A percentile compares a stretch with the other conserved stretches of the same genome.
Conservation (phyloP, 2,329 filamentous ascomycete species). For the Bipolaris cookei region DNA sequence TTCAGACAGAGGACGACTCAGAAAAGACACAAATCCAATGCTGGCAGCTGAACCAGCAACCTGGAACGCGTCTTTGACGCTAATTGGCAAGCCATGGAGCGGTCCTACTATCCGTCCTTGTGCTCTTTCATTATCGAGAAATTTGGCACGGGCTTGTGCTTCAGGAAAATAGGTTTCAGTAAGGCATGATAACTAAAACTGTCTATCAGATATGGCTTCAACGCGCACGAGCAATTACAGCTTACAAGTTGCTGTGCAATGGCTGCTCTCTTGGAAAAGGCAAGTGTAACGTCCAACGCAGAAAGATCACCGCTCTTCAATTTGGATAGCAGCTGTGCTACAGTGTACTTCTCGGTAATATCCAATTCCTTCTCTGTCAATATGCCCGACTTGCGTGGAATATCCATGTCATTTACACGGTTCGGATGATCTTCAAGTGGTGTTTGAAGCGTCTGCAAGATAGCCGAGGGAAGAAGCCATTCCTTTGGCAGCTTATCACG, state of each 20-base stretch:
- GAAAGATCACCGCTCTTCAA: conserved; percentile 51
- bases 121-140: conserved; percentile 58
- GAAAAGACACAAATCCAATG: conserved; percentile 66
- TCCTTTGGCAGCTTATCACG: conserved; percentile 46
- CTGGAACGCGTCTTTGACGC: conserved; percentile 72
- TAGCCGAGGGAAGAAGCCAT: conserved; percentile 45
- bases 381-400: conserved; percentile 61
- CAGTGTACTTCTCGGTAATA: conserved; percentile 51
- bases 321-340: conserved; percentile 46
- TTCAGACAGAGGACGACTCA: conserved; percentile 58
- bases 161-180: conserved; percentile 62
- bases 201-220: background rate
- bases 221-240: background rate
- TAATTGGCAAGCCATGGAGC: conserved; percentile 68
- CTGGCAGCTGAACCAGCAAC: conserved; percentile 59
- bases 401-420: conserved; percentile 44
- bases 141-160: conserved; percentile 56
- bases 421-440: conserved; percentile 6
- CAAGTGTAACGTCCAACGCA: conserved; percentile 56
- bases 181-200: conserved; percentile 60
- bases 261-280: conserved; percentile 59
- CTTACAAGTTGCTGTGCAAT: conserved; percentile 60
- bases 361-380: conserved; percentile 58
- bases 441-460: conserved; percentile 4
- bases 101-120: conserved; percentile 60